Base-by-base conservation (phyloP, 2,329 filamentous ascomycete genomes). In the Nigrospora osmanthi region DNA sequence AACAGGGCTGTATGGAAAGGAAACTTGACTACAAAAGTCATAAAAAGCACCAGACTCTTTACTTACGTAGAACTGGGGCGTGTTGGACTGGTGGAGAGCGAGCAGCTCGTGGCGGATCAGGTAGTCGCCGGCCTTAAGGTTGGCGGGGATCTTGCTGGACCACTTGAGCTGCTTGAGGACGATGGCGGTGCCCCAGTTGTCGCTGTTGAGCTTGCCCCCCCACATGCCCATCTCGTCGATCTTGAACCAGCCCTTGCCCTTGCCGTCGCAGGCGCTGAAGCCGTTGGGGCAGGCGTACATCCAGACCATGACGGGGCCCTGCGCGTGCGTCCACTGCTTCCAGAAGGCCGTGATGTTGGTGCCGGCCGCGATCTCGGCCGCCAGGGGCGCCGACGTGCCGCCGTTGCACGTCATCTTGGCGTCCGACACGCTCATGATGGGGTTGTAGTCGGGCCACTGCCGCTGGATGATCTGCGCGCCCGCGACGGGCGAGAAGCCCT, bases 221-320 rank as follows among this genome's bases (percentile, higher is more conserved):
- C 64, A 67, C 46, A 76, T 62, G 33, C 73, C 75, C 57, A 68
- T 66, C 55, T 79, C 67, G 52, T 76, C 72, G 50, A 80, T 76
- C 66, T 79, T 79, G 69, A 79, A 80, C 76, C 76, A 80, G 43
- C 66, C 65, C 53, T 70, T 67, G 30, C 70, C 68, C 40, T 69
- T 71, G 34, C 76, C 76, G 48, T 75, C 68, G 54, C 74, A 78
- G 33, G 65, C 58, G 12, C 58, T 60, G 58, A 76, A 76, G 41
- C 64, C 68, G 33, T 66, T 64, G 3, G 70, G 57, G 58, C 75
- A 79, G 48, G 74, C 70, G 64, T 73, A 75, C 56, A 75, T 57
- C 70, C 71, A 80, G 3, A 80, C 76, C 68, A 79, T 75, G 35
- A 80, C 72, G 14, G 76, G 76, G 1, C 76, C 76, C 54, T 80